Conservation (phyloP, 78 protist genomes). For the Emiliania huxleyi region DNA sequence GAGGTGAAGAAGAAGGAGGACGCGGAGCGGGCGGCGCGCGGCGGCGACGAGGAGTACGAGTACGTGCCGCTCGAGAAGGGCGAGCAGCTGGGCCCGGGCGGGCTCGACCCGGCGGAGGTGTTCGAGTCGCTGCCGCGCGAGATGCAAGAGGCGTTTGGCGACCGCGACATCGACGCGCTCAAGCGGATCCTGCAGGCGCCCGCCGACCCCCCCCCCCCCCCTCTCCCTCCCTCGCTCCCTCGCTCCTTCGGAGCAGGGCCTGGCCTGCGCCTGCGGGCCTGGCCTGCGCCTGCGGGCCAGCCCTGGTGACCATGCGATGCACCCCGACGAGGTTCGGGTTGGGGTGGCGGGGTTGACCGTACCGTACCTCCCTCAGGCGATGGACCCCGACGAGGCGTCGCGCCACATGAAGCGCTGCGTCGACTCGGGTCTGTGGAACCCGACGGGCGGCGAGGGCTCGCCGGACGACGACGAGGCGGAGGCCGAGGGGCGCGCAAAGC, state of each 20-base stretch:
- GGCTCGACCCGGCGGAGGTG: constrained; percentile 58
- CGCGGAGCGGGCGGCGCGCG: neutral
- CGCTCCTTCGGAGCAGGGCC: no score
- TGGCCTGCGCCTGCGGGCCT: no score
- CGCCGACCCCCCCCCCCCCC: no score
- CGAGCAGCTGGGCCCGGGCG: constrained; percentile 53
- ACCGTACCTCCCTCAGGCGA: no score
- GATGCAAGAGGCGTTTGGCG: constrained; percentile 28
- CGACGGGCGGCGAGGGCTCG: neutral
- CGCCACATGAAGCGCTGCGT: constrained; percentile 38
- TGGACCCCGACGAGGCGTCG: constrained; percentile 34
- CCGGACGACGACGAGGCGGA: neutral
- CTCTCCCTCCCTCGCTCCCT: no score
- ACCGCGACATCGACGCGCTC: constrained; percentile 24
- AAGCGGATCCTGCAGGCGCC: neutral
- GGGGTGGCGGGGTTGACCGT: no score
- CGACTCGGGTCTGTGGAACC: constrained; percentile 53
- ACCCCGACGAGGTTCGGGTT: no score
- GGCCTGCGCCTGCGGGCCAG: no score
- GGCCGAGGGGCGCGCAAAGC: neutral
- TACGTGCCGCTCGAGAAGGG: neutral
- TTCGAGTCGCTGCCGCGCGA: constrained; percentile 33
- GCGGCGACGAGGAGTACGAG: neutral
- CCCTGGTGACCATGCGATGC: no score
- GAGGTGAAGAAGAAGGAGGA: constrained; percentile 29